Conservation (phyloP, 192 early-diverging fungal species). For the Entomortierella parvispora region DNA sequence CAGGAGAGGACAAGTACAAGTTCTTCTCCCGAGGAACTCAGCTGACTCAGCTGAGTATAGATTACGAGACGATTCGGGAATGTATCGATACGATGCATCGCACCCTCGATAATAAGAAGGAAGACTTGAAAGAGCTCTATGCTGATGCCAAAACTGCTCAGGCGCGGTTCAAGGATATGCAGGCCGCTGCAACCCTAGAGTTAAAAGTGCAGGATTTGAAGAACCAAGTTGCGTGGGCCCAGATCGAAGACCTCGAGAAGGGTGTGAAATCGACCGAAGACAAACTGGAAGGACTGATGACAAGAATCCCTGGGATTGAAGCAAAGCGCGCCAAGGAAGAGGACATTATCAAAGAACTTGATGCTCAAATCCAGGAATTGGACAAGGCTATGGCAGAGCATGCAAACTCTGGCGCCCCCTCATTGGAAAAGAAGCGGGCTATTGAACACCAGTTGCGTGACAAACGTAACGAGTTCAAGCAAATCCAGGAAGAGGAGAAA, state of each 20-base stretch:
- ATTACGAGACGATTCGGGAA: conserved; percentile 73
- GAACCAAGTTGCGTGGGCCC: conserved; percentile 82
- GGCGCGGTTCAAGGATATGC: conserved; percentile 72
- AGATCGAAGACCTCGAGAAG: conserved; percentile 67
- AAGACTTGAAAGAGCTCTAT: conserved; percentile 77
- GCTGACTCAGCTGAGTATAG: conserved; percentile 77
- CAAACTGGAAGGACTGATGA: not conserved
- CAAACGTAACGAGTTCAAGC: conserved; percentile 57
- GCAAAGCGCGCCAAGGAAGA: conserved; percentile 16
- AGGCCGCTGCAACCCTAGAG: conserved; percentile 67
- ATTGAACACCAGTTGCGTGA: conserved; percentile 53
- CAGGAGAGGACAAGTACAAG: conserved; percentile 89
- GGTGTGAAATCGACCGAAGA: conserved; percentile 25
- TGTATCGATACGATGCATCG: conserved; percentile 62
- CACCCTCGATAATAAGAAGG: conserved; percentile 67
- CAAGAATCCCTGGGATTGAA: conserved; percentile 30
- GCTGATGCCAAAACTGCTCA: conserved; percentile 73
- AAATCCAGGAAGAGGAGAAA: conserved; percentile 48
- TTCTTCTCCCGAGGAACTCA: conserved; percentile 92
- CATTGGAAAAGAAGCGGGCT: conserved; percentile 61
- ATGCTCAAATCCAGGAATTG: conserved; percentile 42
- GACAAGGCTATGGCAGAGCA: conserved; percentile 49
- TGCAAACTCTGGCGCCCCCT: conserved; percentile 51
- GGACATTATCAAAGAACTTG: conserved; percentile 41
- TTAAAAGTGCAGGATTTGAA: conserved; percentile 64